Conservation (phyloP, 2,329 filamentous ascomycete genomes). For the Arthrobotrys iridis region DNA sequence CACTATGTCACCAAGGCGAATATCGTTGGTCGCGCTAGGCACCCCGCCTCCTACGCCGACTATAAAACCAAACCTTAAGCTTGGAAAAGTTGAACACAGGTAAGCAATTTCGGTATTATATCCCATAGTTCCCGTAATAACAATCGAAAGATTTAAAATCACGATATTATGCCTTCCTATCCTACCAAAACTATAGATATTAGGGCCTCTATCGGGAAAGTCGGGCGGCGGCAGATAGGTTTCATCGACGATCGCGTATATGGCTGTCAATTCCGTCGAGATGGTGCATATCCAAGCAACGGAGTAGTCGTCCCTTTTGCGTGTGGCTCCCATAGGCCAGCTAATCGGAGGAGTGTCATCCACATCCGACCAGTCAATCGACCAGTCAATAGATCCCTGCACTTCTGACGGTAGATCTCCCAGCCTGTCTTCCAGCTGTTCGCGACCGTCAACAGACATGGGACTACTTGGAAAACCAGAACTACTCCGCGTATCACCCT, state of each 20-base stretch:
- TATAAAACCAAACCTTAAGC: not conserved
- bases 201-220: not conserved
- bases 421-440: not conserved
- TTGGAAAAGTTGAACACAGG: not conserved
- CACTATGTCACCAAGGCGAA: constrained; percentile 23
- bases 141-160: not conserved
- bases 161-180: constrained; percentile 5
- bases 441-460: not conserved
- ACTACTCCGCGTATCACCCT: not conserved
- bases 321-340: no score
- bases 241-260: not conserved
- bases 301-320: no score
- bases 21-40: not conserved
- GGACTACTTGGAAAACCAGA: not conserved
- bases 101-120: not conserved
- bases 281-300: not conserved
- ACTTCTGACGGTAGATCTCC: constrained; percentile 7
- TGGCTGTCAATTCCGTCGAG: not conserved
- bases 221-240: no score
- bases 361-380: not conserved
- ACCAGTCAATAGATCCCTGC: constrained; percentile 2
- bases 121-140: not conserved
- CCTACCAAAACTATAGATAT: not conserved
- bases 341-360: no score
- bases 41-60: not conserved